Evolutionary conservation across 192 early-diverging fungal genomes (phyloP).

Genomic region (Coemansia sp.): DNA sequence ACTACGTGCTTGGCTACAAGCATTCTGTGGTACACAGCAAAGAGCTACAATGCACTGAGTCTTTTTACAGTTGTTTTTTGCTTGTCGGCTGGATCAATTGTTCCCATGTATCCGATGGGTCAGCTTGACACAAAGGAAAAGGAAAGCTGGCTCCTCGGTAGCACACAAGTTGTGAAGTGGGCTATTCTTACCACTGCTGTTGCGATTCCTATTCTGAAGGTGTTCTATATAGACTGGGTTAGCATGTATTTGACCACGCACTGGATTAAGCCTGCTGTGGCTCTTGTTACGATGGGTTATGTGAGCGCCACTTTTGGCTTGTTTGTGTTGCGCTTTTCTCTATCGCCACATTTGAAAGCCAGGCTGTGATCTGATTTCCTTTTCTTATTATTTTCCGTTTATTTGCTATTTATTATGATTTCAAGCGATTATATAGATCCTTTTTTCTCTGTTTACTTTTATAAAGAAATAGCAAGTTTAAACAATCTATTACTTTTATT

Average conservation of each 20-base stretch:
- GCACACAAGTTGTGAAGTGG: constrained; percentile 50
- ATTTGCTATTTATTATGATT: constrained; percentile 4
- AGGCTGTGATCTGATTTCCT: constrained; percentile 7
- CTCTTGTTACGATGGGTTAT: constrained; percentile 37
- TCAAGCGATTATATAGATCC: neutral
- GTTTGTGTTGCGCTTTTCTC: constrained; percentile 38
- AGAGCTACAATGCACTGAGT: constrained; percentile 34
- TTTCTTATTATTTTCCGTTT: neutral
- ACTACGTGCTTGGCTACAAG: constrained; percentile 26
- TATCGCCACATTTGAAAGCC: constrained; percentile 49
- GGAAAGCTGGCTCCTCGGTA: constrained; percentile 48
- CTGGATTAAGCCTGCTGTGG: constrained; percentile 40
- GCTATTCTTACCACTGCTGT: constrained; percentile 48
- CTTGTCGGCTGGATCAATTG: constrained; percentile 49
- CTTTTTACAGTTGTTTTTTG: constrained; percentile 41
- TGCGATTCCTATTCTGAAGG: constrained; percentile 47
- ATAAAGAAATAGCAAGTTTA: neutral
- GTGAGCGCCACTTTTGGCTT: constrained; percentile 38
- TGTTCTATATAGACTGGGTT: constrained; percentile 54
- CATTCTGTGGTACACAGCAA: constrained; percentile 34
- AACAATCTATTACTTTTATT: neutral
- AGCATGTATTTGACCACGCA: constrained; percentile 30
- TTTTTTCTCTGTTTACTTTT: neutral
- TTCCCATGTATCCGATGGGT: constrained; percentile 54
- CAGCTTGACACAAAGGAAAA: constrained; percentile 47